A percentile compares a stretch with the other conserved stretches of the same genome.
These are phyloP conservation scores for Rhipidocladum racemiflorum DNA, from an alignment of 176 grass and related monocot species.

Conservation along the genomic window DNA sequence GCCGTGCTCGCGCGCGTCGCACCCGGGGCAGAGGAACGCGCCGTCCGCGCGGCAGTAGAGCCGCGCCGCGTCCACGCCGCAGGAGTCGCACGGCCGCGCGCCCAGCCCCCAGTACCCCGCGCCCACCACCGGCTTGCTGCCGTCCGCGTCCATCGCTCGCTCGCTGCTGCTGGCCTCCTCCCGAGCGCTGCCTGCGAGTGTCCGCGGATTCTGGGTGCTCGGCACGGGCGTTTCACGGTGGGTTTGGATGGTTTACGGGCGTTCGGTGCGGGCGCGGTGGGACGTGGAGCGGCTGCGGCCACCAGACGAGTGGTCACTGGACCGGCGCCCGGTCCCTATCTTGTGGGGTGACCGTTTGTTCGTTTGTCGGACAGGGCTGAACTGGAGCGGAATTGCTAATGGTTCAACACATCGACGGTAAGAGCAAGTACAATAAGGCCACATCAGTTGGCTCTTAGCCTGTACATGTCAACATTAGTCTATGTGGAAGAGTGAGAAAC, in stretches of 20 bases:
- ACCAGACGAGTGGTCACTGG: conserved; percentile 21
- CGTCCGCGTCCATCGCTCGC: conserved; percentile 12
- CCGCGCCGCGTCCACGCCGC: conserved; percentile 36
- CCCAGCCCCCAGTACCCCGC: conserved; percentile 15
- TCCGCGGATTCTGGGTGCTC: neutral
- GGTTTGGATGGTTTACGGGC: neutral
- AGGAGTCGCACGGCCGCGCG: conserved; percentile 40
- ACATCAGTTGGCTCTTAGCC: no score
- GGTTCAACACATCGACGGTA: no score
- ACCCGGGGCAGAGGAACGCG: conserved; percentile 41
- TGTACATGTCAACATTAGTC: no score
- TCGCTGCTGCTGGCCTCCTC: neutral
- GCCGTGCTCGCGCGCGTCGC: conserved; percentile 44
- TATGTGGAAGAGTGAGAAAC: no score
- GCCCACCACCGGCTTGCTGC: neutral
- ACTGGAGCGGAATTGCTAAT: no score
- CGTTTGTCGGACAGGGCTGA: neutral
- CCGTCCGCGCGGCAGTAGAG: conserved; percentile 49
- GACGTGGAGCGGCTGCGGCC: conserved; percentile 26
- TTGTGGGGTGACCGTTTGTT: neutral
- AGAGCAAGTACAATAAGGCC: no score
- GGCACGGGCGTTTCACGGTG: neutral
- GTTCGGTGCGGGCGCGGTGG: neutral
- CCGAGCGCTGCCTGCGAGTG: neutral
- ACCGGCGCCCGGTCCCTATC: conserved; percentile 20